phyloP scores from a whole-genome alignment of 768 basidiomycete genomes.

The Gymnopilus dilepis region DNA sequence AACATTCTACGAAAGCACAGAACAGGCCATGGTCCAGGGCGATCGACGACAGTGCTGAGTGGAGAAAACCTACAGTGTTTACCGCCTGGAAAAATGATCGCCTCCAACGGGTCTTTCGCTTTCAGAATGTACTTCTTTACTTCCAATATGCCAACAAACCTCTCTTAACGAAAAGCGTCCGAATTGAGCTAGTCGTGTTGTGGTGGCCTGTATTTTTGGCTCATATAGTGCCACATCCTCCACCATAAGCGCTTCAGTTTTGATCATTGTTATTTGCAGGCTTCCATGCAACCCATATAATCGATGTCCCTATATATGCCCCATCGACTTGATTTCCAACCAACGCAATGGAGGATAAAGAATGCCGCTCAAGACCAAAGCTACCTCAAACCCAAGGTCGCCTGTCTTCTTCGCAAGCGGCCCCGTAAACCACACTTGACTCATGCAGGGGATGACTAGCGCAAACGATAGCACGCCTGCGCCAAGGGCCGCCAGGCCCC shows the following conservation, averaged over 20 bases:
- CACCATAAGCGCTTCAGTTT: no score
- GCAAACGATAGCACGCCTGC: conserved; percentile 60
- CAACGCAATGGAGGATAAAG: conserved; percentile 64
- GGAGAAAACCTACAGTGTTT: neutral
- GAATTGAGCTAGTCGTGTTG: neutral
- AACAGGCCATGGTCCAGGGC: no score
- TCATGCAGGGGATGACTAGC: conserved; percentile 71
- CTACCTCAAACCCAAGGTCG: conserved; percentile 85
- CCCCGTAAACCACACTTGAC: conserved; percentile 80
- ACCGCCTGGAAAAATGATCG: neutral
- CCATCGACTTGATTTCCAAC: conserved; percentile 45
- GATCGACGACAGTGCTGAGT: conserved; percentile 13
- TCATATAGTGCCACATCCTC: no score
- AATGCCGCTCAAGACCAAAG: conserved; percentile 59
- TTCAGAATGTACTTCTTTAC: neutral
- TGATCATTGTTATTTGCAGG: no score
- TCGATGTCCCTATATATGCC: conserved; percentile 10
- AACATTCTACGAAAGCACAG: no score
- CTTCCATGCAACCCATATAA: no score
- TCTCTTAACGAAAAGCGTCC: neutral
- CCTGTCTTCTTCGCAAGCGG: conserved; percentile 73
- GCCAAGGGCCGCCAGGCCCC: conserved; percentile 66
- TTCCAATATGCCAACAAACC: neutral
- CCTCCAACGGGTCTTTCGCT: neutral
- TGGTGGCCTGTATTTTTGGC: no score